A percentile compares a stretch with the other conserved stretches of the same genome.
phyloP scores from a whole-genome alignment of 2,329 filamentous ascomycete genomes.

The Chrysoporthe puriensis region DNA sequence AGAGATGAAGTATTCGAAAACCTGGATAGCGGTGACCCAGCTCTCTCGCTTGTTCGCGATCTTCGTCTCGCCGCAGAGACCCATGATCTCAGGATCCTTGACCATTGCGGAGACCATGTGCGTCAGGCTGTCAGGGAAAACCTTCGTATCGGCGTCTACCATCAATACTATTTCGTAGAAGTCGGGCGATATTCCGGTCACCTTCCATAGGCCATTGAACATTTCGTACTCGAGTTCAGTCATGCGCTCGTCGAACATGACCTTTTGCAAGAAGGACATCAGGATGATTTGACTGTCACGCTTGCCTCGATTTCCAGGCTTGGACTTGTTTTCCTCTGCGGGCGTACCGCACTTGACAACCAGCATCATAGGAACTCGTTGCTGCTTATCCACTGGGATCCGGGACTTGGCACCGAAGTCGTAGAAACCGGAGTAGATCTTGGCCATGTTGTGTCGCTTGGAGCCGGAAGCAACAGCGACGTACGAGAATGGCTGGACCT shows the following conservation, averaged over 20 bases:
- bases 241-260: constrained; percentile 99
- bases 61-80: constrained; percentile 97
- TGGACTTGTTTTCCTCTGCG: constrained; percentile 77
- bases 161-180: constrained; percentile 98
- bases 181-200: constrained; percentile 96
- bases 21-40: constrained; percentile 98
- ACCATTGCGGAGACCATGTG: constrained; percentile 99
- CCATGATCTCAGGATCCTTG: constrained; percentile 98
- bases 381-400: constrained; percentile 85
- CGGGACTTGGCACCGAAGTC: constrained; percentile 84
- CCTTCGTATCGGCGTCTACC: constrained; percentile 99
- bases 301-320: constrained; percentile 97
- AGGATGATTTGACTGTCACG: constrained; percentile 98
- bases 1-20: constrained; percentile 99
- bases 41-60: constrained; percentile 96
- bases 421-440: constrained; percentile 97
- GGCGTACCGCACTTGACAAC: constrained; percentile 95
- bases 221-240: constrained; percentile 99
- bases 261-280: constrained; percentile 99
- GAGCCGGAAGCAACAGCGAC: constrained; percentile 94
- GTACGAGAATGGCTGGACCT: constrained; percentile 91
- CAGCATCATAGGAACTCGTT: constrained; percentile 96
- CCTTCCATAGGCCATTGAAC: constrained; percentile 99
- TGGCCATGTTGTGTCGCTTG: constrained; percentile 99
- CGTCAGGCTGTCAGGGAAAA: constrained; percentile 96